Evolutionary conservation across 2,329 filamentous ascomycete species (phyloP), one percentile per base, ranked within the genome.

Genomic region (Clonostachys byssicola): DNA sequence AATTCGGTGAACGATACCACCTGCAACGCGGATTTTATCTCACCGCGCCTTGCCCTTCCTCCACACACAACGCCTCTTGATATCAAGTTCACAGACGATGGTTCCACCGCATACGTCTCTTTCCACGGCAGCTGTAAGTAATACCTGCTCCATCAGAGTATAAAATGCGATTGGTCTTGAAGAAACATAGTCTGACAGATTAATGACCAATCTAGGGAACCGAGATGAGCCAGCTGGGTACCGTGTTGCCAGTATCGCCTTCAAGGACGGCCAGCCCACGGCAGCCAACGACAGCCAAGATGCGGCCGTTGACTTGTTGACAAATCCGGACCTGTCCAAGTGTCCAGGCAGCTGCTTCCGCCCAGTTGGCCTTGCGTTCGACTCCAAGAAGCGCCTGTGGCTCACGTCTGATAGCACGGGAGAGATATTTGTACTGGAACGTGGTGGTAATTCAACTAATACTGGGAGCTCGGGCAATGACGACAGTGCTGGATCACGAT

Each of bases 1-100:
- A 56, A 62, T 47, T 54, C 47, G 47, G 54, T 73, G 45, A 73
- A 69, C 33, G 75, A 80, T 58, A 58, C 63, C 6, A 57, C 63
- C 12, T 81, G 76, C 56, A 66, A 66, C 5, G 49, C 59, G 10
- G 59, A 73, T 23, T 72, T 67, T 18, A 61, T 73, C n/a, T 52
- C 72, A 4, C 77, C 87, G 52, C 51, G 80, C 2, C 66, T 90
- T 30, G 80, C 79, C 5, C 77, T 78, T 55, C 67, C 68, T 44
- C 79, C 86, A 2, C 88, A 91, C 58, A 84, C 77, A 59, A 86
- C 87, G 0, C 88, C 88, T 1, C 68, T 90, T 1, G 85, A 89
- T 53, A 78, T 90, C 57, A 80, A 81, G 50, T 91, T 91, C 67
- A 73, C 78, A 51, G 56, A 69, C 1, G 65, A 73, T 39, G 80